Conservation (phyloP, 2,329 filamentous ascomycete genomes). For the Leptodontidium sp. region DNA sequence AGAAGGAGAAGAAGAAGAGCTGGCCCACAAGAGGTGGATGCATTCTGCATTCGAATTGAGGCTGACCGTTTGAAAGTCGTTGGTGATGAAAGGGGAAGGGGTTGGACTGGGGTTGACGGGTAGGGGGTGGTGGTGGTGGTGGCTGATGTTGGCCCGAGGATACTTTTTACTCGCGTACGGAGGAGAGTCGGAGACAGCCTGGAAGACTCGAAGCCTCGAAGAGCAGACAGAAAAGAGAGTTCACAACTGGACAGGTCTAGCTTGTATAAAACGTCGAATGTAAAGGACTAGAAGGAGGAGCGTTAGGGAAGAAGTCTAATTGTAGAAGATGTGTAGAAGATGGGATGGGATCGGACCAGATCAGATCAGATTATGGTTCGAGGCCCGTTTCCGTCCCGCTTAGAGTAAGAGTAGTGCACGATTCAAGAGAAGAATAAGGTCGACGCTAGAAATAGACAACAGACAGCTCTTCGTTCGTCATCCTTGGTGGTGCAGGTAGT, state of each 20-base stretch:
- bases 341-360: not conserved
- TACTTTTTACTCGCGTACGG: no score
- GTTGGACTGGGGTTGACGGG: constrained; percentile 7
- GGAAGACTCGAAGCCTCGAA: no score
- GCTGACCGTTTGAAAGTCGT: constrained; percentile 22
- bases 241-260: not conserved
- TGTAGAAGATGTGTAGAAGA: not conserved
- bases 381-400: not conserved
- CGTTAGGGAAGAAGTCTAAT: no score
- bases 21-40: constrained; percentile 12
- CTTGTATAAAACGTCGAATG: constrained; percentile 9
- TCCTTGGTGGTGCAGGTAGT: not conserved
- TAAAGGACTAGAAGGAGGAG: constrained; percentile 1
- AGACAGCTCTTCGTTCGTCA: not conserved
- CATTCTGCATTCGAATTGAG: constrained; percentile 17
- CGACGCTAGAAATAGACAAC: constrained; percentile 16
- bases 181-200: no score
- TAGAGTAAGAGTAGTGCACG: not conserved
- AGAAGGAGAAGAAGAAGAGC: not conserved
- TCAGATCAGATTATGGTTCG: not conserved
- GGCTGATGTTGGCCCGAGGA: constrained; percentile 12
- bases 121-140: not conserved
- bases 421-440: constrained; percentile 14
- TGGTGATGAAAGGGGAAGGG: not conserved
- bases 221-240: no score